Base-by-base conservation (phyloP, 169 alveolate species). In the Plasmodium gaboni region DNA sequence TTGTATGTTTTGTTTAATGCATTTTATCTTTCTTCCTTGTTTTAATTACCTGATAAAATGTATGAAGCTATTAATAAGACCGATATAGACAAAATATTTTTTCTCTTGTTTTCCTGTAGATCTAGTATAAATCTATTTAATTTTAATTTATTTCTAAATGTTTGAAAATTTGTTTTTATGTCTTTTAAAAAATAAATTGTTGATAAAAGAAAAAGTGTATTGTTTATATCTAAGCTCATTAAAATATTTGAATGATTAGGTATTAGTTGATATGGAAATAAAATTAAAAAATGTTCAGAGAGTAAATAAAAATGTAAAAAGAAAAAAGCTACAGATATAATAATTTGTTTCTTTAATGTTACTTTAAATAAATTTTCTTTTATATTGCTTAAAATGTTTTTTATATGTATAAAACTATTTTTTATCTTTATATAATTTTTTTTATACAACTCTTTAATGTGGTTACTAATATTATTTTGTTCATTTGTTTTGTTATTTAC, bases 211-310 rank as follows among this genome's bases (percentile, higher is more conserved):
- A 80, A 15, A 59, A 80, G 70, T 42, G 90, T 42, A 59, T 53
- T 80, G 51, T 80, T 80, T 3, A 80, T 13, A 46, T 80, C 90
- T 12, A 80, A 63, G 19, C 90, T 57, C 90, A 80, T 80, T 42
- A 80, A 60, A 46, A 67, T 80, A 42, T 80, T 80, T 10, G 90
- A 80, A 80, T 80, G 80, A 26, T 80, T 80, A 19, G 90, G 90
- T 67, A 80, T 68, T 68, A 80, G 8, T 28, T 80, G 90, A 22
- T 80, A 80, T 22, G 90, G 90, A 12, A 80, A 67, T 48, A 80
- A 55, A n/a, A 80, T 80, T 28, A 80, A 69, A 46, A 80, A 80
- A 70, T 80, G 78, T 6, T 59, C 46, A 12, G 90, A 80, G 6
- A 80, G 19, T 12, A 61, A 50, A 80, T 80, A 67, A 67, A 80